Evolutionary conservation across 1,139 yeast species (phyloP), one percentile per base, ranked within the genome.

Genomic region (Hanseniaspora gamundiae): DNA sequence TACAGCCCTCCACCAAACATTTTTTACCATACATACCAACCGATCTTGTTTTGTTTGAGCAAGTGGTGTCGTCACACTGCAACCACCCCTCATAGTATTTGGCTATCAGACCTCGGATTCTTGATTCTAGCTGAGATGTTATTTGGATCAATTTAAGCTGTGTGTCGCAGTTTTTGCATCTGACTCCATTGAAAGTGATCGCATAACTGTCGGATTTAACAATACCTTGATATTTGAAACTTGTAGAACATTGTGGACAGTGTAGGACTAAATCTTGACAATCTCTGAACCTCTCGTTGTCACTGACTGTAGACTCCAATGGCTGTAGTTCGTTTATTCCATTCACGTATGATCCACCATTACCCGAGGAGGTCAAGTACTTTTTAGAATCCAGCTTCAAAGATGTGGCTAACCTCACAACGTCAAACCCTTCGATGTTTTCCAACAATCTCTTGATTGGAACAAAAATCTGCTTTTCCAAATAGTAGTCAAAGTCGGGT

Each of bases 391-490:
- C 95, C 39, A 91, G 69, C 0, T 95, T 94, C 40, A 93, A 68
- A 3, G 82, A 70, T 42, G 73, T 71, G 2, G 95, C 94, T 28
- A 91, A 70, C 51, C 94, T 72, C 42, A 78, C 76, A 58, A 80
- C 72, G 57, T 91, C 97, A 48, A 85, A 74, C 33, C 97, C 95
- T 50, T 86, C 94, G 46, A 93, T 80, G 51, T 82, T 76, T 52
- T 82, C 94, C 42, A 91, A 69, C 44, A 93, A 68, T 63, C 98
- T 80, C 58, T 86, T 94, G 13, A 91, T 80, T 1, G 97, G 97
- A 2, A 94, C 91, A 58, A 82, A 76, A 14, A 93, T 74, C 62
- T 93, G 99, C 59, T 85, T 83, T 51, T 82, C 94, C 53, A 88
- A 68, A 58, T 93, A 93, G 58, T 74, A 88, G 38, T 68, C 71